Conservation (phyloP, 2,329 filamentous ascomycete species). For the Verticillium klebahnii region DNA sequence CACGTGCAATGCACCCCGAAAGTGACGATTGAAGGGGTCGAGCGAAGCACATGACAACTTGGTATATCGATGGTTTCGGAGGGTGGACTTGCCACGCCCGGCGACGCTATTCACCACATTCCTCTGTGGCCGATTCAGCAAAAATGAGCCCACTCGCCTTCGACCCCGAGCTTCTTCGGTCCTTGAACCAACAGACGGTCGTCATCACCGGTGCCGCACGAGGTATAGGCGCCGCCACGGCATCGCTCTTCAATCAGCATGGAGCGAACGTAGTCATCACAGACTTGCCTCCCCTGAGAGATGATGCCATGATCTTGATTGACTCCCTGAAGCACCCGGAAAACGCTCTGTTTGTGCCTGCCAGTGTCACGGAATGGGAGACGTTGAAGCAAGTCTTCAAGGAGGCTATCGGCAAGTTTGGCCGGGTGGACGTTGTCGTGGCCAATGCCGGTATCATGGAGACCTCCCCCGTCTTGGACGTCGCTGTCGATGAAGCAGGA, state of each 20-base stretch:
- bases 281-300: not conserved
- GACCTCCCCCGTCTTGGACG: slow-evolving; percentile 48
- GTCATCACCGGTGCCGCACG: slow-evolving; percentile 7
- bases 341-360: not conserved
- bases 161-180: not conserved
- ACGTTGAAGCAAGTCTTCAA: slow-evolving; percentile 24
- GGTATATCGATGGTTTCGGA: no score
- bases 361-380: slow-evolving; percentile 2
- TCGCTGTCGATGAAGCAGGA: slow-evolving; percentile 52
- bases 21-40: no score
- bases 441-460: slow-evolving; percentile 60
- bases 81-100: no score
- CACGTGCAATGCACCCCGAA: no score
- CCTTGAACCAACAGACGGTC: not conserved
- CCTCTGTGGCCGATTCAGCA: no score
- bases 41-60: no score
- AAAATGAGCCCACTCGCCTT: not conserved
- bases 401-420: slow-evolving; percentile 44
- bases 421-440: slow-evolving; percentile 42
- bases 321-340: not conserved
- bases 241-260: slow-evolving; percentile 1
- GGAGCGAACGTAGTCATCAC: slow-evolving; percentile 4
- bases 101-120: no score
- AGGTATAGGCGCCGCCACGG: slow-evolving; percentile 8
- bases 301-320: not conserved